Evolutionary conservation across 441 rosid genomes (phyloP).

Genomic region (Pelargonium myrrhifolium): DNA sequence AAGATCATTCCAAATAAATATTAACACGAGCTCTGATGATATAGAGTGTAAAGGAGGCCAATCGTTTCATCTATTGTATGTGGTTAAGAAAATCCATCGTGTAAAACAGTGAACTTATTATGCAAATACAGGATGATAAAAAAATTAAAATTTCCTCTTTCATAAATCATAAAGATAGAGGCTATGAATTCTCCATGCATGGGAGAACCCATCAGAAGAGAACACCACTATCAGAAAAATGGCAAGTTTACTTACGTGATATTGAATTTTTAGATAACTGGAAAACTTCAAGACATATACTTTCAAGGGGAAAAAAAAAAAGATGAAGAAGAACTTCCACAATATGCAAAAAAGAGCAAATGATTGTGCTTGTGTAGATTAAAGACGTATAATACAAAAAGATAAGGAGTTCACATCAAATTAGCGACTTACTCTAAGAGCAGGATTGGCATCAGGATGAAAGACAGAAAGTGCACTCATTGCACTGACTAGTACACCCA

Average conservation of each 20-base stretch:
- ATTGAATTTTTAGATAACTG: background rate
- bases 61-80: background rate
- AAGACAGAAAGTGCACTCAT: constrained; percentile 93
- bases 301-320: too few relatives aligned
- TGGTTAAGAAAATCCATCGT: background rate
- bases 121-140: background rate
- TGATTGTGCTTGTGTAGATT: background rate
- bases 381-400: background rate
- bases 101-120: background rate
- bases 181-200: background rate
- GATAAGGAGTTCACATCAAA: background rate
- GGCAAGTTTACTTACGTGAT: background rate
- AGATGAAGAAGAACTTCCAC: background rate
- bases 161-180: background rate
- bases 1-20: background rate
- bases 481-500: constrained; percentile 95
- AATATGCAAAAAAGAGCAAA: background rate
- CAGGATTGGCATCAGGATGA: constrained; percentile 99
- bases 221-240: background rate
- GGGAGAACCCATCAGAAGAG: background rate
- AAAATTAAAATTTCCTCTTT: background rate
- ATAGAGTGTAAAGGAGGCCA: background rate
- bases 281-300: background rate
- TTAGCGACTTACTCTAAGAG: constrained; percentile 62
- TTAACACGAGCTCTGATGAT: background rate